Evolutionary conservation across 495 filamentous ascomycete species (phyloP), one percentile per base, ranked within the genome.

Genomic region (Lophiostoma macrostomum): DNA sequence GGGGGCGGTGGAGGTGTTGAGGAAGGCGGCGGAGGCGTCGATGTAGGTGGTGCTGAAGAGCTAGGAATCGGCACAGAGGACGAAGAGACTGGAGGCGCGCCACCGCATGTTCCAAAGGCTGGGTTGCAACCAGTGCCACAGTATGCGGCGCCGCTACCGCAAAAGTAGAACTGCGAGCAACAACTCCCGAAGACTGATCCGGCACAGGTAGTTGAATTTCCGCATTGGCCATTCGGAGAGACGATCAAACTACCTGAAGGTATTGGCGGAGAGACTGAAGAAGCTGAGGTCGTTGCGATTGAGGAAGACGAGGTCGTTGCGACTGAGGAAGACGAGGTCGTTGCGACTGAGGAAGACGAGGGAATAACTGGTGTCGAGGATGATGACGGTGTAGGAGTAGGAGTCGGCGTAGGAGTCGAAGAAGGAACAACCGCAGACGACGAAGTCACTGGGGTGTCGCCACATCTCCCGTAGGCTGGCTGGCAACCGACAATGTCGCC

Each of bases 141-240:
- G 50, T 60, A 53, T 2, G 19, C 49, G 13, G 14, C 20, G 1
- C 28, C 34, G 24, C n/a, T 47, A 1, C 56, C 56, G 37, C 56
- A 60, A 14, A 18, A 60, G 23, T 54, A 60, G n/a, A 16, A 60
- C 41, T 60, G 32, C 1, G 32, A 42, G 50, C 56, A 60, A 29
- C 56, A 60, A 28, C 43, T 29, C 19, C 56, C 56, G 20, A 48
- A 53, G 28, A 24, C 19, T 4, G 35, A 49, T 13, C 56, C 56
- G 20, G 34, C 56, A 50, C 56, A 60, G 2, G 56, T 60, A 16
- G 56, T 60, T 12, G 19, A n/a, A 24, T 60, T 60, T 24, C 56
- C 56, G 43, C 56, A 60, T 30, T 41, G 32, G 20, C 56, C 56
- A 50, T 60, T 60, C 2, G 35, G 10, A 13, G 56, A 53, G 23